Conservation (phyloP, 2,329 filamentous ascomycete species). For the Exophiala viscosa region DNA sequence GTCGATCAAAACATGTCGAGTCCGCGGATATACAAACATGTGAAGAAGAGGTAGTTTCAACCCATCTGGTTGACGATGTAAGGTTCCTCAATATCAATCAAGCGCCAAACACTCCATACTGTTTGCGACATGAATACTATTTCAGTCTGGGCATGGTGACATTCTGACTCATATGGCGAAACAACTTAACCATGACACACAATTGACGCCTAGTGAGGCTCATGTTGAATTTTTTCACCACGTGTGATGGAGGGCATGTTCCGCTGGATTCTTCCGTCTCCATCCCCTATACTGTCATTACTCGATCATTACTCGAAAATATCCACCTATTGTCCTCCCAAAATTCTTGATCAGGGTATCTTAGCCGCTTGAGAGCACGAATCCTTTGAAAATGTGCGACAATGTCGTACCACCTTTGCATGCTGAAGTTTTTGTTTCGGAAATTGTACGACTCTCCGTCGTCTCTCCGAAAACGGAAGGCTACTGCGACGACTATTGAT, state of each 20-base stretch:
- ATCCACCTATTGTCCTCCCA: conserved; percentile 14
- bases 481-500: background rate
- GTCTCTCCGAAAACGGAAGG: background rate
- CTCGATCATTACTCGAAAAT: conserved; percentile 23
- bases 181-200: background rate
- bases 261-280: conserved; percentile 4
- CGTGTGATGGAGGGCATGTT: conserved; percentile 7
- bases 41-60: too few relatives aligned
- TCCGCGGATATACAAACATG: background rate
- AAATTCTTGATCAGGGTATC: background rate
- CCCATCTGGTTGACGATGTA: too few relatives aligned
- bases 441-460: background rate
- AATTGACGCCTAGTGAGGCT: background rate
- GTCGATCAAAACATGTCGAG: background rate
- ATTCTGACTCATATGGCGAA: conserved; percentile 16
- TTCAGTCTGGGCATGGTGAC: conserved; percentile 10
- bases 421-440: background rate
- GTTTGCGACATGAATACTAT: too few relatives aligned
- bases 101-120: background rate
- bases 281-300: conserved; percentile 10
- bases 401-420: background rate
- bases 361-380: background rate
- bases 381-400: background rate
- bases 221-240: conserved; percentile 13
- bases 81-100: too few relatives aligned